Conservation (phyloP, 164 flowering plant genomes). For the Vitis cinerea region DNA sequence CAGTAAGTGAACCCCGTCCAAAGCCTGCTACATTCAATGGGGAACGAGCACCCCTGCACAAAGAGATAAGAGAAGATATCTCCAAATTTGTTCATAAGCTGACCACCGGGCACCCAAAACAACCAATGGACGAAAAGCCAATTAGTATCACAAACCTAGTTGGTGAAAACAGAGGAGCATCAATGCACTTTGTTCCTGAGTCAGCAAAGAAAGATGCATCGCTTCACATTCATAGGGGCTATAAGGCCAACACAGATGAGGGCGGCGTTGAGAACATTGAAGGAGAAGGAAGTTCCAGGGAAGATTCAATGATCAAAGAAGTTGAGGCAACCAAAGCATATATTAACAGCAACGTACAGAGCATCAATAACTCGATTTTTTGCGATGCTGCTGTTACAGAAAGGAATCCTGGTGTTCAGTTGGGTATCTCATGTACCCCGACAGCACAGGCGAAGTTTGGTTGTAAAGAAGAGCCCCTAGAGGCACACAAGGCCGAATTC, state of each 20-base stretch:
- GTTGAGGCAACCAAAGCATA: slow-evolving; percentile 29
- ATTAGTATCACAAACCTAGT: slow-evolving; percentile 51
- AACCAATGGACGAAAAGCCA: slow-evolving; percentile 26
- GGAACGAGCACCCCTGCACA: slow-evolving; percentile 27
- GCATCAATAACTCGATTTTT: slow-evolving; percentile 70
- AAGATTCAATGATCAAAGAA: slow-evolving; percentile 22
- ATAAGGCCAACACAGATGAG: slow-evolving; percentile 54
- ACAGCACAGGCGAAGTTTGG: slow-evolving; percentile 20
- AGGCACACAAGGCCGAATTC: slow-evolving; percentile 40
- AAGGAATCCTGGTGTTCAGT: slow-evolving; percentile 63
- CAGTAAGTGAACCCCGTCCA: slow-evolving; percentile 9
- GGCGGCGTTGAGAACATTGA: slow-evolving; percentile 39
- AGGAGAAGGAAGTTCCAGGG: slow-evolving; percentile 33
- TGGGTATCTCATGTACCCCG: slow-evolving; percentile 13
- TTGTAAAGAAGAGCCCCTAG: slow-evolving; percentile 10
- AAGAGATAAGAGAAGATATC: slow-evolving; percentile 40
- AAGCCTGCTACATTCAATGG: slow-evolving; percentile 14
- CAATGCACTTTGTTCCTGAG: slow-evolving; percentile 50
- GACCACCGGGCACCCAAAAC: slow-evolving; percentile 21
- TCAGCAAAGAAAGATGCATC: slow-evolving; percentile 34
- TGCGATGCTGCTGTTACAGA: slow-evolving; percentile 43
- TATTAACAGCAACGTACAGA: slow-evolving; percentile 67
- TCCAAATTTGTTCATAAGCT: slow-evolving; percentile 38
- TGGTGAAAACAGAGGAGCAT: slow-evolving; percentile 88
- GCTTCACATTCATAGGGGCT: slow-evolving; percentile 56